Evolutionary conservation across 176 grass and related monocot species (phyloP).

Genomic region (Dactylis glomerata): DNA sequence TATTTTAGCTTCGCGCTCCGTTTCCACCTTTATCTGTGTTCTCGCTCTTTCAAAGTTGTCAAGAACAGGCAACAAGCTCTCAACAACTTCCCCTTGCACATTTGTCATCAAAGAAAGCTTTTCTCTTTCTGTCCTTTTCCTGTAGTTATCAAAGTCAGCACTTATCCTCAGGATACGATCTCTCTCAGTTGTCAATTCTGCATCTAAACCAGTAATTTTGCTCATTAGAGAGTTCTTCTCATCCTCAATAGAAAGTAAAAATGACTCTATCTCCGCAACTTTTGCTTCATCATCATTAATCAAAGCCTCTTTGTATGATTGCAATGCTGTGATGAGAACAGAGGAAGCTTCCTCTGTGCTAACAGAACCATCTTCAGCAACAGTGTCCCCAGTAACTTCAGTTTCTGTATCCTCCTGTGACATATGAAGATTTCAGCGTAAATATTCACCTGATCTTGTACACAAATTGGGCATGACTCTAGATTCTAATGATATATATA

Average conservation of each 20-base stretch:
- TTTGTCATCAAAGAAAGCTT: slow-evolving; percentile 88
- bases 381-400: slow-evolving; percentile 43
- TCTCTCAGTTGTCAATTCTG: slow-evolving; percentile 59
- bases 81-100: slow-evolving; percentile 87
- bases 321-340: slow-evolving; percentile 44
- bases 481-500: slow-evolving; percentile 9
- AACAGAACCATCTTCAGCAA: slow-evolving; percentile 32
- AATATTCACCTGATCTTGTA: neutral
- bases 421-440: slow-evolving; percentile 8
- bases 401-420: slow-evolving; percentile 58
- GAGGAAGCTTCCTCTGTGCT: slow-evolving; percentile 51
- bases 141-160: slow-evolving; percentile 94
- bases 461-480: neutral
- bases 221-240: slow-evolving; percentile 60
- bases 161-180: slow-evolving; percentile 83
- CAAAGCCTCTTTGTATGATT: slow-evolving; percentile 82
- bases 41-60: slow-evolving; percentile 98
- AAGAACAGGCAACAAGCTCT: slow-evolving; percentile 87
- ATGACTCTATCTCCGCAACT: slow-evolving; percentile 65
- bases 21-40: slow-evolving; percentile 93
- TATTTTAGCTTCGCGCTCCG: slow-evolving; percentile 76
- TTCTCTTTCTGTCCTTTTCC: slow-evolving; percentile 90
- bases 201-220: slow-evolving; percentile 56
- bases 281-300: slow-evolving; percentile 50
- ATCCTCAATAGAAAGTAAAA: slow-evolving; percentile 72